A percentile compares a stretch with the other conserved stretches of the same genome.
These are phyloP conservation scores for Xylaria telfairii DNA, from an alignment of 495 filamentous ascomycete genomes.

Conservation along the genomic window DNA sequence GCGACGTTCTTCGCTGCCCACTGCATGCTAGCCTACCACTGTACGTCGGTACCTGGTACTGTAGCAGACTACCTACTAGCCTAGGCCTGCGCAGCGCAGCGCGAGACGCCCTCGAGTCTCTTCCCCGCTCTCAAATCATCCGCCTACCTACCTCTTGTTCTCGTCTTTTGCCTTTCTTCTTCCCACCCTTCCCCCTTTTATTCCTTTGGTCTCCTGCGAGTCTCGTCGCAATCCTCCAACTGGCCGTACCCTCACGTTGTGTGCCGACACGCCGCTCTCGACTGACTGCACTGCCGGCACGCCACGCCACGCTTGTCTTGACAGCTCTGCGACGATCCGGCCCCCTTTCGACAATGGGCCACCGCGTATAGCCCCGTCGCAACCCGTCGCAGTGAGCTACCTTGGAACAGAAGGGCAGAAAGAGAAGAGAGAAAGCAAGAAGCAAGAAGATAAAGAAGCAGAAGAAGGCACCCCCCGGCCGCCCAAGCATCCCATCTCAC, in stretches of 20 bases:
- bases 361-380: constrained; percentile 41
- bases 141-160: constrained; percentile 38
- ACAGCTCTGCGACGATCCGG: constrained; percentile 26
- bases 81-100: not conserved
- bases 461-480: not conserved
- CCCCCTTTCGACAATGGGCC: constrained; percentile 38
- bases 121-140: constrained; percentile 30
- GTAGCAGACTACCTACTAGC: not conserved
- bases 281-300: constrained; percentile 15
- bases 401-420: constrained; percentile 25
- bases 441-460: constrained; percentile 18
- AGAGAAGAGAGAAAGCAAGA: constrained; percentile 19
- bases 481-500: not conserved
- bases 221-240: constrained; percentile 26
- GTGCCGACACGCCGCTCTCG: constrained; percentile 13
- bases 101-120: constrained; percentile 28
- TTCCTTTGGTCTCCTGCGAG: constrained; percentile 27
- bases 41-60: constrained; percentile 3
- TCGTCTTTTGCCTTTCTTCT: constrained; percentile 34
- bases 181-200: constrained; percentile 28
- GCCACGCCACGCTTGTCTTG: constrained; percentile 19
- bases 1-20: constrained; percentile 7
- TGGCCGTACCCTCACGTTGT: constrained; percentile 22
- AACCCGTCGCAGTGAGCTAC: constrained; percentile 27
- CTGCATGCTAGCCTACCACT: constrained; percentile 5